phyloP scores from a whole-genome alignment of 73 alveolate species.

The Stentor coeruleus region DNA sequence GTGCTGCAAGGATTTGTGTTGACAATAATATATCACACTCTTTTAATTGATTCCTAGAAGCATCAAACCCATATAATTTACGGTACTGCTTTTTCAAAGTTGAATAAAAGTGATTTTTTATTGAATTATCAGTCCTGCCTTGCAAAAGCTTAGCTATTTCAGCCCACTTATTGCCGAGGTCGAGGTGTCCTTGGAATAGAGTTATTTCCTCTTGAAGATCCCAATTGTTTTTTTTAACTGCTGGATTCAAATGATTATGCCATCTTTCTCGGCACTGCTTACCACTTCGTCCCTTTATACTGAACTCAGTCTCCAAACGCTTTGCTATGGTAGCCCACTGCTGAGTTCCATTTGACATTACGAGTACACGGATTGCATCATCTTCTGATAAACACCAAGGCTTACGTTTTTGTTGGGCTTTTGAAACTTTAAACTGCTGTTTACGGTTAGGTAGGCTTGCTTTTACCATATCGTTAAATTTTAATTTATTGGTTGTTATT shows the following conservation, averaged over 20 bases:
- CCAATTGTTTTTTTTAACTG: constrained; percentile 36
- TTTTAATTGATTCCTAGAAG: too few species aligned
- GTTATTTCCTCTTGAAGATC: constrained; percentile 13
- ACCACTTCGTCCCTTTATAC: constrained; percentile 41
- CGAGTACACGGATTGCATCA: not conserved
- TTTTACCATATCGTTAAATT: too few species aligned
- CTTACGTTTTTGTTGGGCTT: too few species aligned
- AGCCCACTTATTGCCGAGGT: constrained; percentile 45
- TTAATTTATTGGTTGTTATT: too few species aligned
- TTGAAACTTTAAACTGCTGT: too few species aligned
- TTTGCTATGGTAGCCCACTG: not conserved
- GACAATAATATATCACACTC: not conserved
- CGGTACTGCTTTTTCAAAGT: constrained; percentile 33
- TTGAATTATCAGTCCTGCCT: constrained; percentile 58
- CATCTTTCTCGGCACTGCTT: constrained; percentile 71
- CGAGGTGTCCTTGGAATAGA: not conserved
- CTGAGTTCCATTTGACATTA: not conserved
- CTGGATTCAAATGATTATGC: constrained; percentile 47
- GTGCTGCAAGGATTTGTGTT: not conserved
- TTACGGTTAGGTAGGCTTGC: too few species aligned
- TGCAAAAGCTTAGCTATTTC: constrained; percentile 38
- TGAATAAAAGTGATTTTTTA: constrained; percentile 59
- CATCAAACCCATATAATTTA: not conserved
- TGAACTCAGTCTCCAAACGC: not conserved
- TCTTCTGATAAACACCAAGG: constrained; percentile 1